phyloP scores from a whole-genome alignment of 2,329 filamentous ascomycete genomes.

The Fusarium temperatum region DNA sequence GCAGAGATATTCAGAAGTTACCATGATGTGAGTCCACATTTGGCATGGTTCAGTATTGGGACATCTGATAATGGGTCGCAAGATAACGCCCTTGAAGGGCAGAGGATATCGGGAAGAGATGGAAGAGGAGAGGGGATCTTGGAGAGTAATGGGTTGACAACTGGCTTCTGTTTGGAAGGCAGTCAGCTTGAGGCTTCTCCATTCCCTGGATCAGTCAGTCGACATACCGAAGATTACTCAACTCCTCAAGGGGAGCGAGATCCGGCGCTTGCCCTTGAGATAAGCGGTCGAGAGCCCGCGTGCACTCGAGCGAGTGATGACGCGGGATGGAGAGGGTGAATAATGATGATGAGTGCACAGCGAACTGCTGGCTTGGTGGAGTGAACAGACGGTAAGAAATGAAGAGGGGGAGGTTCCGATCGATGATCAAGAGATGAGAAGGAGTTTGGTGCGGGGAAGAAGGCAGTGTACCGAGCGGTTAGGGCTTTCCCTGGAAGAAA shows the following conservation, averaged over 20 bases:
- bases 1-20: no score
- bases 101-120: neutral
- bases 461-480: neutral
- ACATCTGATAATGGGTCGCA: neutral
- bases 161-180: neutral
- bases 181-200: neutral
- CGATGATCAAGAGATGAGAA: neutral
- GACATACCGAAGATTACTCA: neutral
- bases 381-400: neutral
- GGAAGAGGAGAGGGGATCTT: neutral
- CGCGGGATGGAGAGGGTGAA: no score
- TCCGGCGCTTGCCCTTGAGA: no score
- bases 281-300: rapidly evolving
- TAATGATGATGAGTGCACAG: neutral
- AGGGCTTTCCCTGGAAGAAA: neutral
- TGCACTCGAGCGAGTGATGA: no score
- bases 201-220: neutral
- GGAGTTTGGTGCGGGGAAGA: neutral
- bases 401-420: neutral
- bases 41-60: neutral
- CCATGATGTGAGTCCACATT: neutral
- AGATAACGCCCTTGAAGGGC: neutral
- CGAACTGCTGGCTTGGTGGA: neutral
- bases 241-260: neutral
- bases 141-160: neutral